phyloP scores from a whole-genome alignment of 805 yeast species.

The Cyberlindnera veronae region DNA sequence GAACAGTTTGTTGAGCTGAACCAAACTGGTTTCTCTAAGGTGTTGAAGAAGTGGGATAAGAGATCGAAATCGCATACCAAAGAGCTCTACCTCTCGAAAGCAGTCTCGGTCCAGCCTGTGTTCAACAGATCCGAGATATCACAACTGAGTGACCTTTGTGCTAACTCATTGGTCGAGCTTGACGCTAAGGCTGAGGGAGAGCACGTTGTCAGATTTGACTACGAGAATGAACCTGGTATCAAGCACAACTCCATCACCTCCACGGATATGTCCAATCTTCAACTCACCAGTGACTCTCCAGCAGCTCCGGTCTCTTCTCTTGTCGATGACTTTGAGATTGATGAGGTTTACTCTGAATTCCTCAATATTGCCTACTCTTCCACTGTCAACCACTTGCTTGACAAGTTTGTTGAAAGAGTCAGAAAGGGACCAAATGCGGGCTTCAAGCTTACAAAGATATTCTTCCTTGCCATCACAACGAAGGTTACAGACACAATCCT shows the following conservation, averaged over 20 bases:
- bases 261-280: constrained; percentile 23
- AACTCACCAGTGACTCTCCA: constrained; percentile 11
- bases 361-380: constrained; percentile 46
- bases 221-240: constrained; percentile 15
- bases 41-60: constrained; percentile 96
- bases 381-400: constrained; percentile 35
- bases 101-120: constrained; percentile 95
- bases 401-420: constrained; percentile 43
- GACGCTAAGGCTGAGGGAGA: constrained; percentile 66
- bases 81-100: constrained; percentile 85
- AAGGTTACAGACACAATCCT: constrained; percentile 57
- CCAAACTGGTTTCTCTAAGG: constrained; percentile 94
- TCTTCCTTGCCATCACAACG: constrained; percentile 61
- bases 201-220: constrained; percentile 28
- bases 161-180: constrained; percentile 63
- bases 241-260: constrained; percentile 15
- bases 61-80: constrained; percentile 92
- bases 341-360: constrained; percentile 70
- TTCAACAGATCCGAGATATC: constrained; percentile 88
- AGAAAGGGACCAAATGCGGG: constrained; percentile 36
- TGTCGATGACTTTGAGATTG: constrained; percentile 46
- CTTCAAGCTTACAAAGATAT: constrained; percentile 62
- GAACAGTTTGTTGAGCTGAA: constrained; percentile 94
- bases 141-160: constrained; percentile 71
- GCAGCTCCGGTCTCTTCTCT: not conserved